Base-by-base conservation (phyloP, 169 alveolate species). In the Pseudocohnilembus persalinus region DNA sequence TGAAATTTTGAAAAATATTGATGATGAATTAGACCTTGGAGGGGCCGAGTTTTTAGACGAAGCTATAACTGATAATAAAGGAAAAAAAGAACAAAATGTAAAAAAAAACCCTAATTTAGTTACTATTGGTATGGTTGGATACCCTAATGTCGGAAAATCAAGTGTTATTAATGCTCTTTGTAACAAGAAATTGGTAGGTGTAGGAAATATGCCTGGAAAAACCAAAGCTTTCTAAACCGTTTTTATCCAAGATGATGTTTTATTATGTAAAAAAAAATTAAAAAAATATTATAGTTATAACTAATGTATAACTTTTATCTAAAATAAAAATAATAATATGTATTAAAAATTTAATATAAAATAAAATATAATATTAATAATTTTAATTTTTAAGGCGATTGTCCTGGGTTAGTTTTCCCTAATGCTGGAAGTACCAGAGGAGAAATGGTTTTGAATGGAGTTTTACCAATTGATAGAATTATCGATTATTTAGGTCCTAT, bases 131-230 rank as follows among this genome's bases (percentile, higher is more conserved):
- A 96, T 97, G 93, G 98, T 98, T 16, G 99, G 99, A n/a, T 98
- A 96, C 91, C 99, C 99, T 27, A 99, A 99, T 91, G 99, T 99
- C n/a, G 99, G 99, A 33, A 99, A 99, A 92, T 97, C 99, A 72
- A 98, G 99, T 29, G 96, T 99, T 68, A 98, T 99, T 75, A 99
- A 99, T 88, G 98, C 98, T n/a, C 94, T 99, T 68, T 89, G 97
- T 93, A 98, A 97, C 30, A 90, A 87, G 65, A 98, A 98, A 88
- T 95, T 96, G 88, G 99, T 98, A 0, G 98, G 98, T 31, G 99
- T 99, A 26, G 98, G 99, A 49, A 88, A 97, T 49, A 97, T 96
- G 87, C 99, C 99, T 15, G 99, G 99, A 1, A 98, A 98, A 89
- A 99, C 99, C 11, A 98, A 98, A 90, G 99, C 98, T 88, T 95